phyloP scores from a whole-genome alignment of 2,329 filamentous ascomycete genomes.

The Cladosporium sp. region DNA sequence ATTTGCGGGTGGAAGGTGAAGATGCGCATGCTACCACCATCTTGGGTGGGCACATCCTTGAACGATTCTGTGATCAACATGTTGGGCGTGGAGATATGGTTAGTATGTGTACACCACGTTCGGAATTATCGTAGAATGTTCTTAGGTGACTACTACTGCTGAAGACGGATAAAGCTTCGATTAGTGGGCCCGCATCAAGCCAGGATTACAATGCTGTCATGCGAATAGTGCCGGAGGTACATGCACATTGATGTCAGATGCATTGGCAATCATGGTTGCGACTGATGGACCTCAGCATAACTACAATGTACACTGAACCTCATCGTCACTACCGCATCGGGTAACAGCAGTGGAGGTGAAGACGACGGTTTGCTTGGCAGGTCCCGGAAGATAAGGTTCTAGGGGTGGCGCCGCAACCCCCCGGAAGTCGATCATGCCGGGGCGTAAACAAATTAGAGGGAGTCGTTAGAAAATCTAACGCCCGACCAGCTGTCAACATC shows the following conservation, averaged over 20 bases:
- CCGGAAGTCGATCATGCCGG: conserved; percentile 10
- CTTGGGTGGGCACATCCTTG: conserved; percentile 57
- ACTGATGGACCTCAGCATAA: no score
- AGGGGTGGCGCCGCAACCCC: not conserved
- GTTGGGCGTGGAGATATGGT: conserved; percentile 17
- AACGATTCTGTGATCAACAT: conserved; percentile 60
- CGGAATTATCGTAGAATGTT: not conserved
- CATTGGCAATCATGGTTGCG: no score
- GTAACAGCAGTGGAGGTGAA: conserved; percentile 1
- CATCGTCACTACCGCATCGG: not conserved
- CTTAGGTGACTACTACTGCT: not conserved
- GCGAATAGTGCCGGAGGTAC: no score
- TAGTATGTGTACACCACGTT: not conserved
- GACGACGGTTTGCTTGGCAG: conserved; percentile 8
- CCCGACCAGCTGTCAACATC: conserved; percentile 11
- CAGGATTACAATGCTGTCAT: not conserved
- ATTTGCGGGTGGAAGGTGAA: conserved; percentile 85
- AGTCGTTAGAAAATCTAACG: conserved; percentile 4
- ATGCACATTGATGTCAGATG: no score
- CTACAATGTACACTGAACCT: no score
- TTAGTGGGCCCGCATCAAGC: not conserved
- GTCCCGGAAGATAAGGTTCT: conserved; percentile 5
- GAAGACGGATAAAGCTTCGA: not conserved
- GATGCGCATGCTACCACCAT: conserved; percentile 62
- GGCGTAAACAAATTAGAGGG: conserved; percentile 8